Evolutionary conservation across 768 basidiomycete species (phyloP).

Genomic region (Collybia nuda): DNA sequence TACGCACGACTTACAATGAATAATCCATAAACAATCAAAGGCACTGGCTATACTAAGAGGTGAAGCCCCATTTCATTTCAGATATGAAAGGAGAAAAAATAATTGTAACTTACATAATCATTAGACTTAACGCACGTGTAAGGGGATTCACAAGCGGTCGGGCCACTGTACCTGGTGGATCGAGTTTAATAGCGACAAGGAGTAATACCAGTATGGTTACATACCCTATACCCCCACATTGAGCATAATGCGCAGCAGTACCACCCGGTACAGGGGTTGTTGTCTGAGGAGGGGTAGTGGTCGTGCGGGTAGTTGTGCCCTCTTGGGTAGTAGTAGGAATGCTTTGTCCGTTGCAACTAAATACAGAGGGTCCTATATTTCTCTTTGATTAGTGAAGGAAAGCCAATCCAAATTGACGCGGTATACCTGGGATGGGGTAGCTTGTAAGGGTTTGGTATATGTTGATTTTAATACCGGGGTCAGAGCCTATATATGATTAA

Average conservation of each 20-base stretch:
- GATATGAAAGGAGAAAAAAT: not conserved
- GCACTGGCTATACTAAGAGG: constrained; percentile 22
- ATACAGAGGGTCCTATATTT: constrained; percentile 31
- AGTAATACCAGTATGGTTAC: constrained; percentile 9
- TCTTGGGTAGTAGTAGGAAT: constrained; percentile 11
- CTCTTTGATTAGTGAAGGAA: not conserved
- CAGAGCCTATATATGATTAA: constrained; percentile 29
- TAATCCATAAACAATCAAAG: constrained; percentile 2
- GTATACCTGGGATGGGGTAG: constrained; percentile 38
- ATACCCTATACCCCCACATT: constrained; percentile 36
- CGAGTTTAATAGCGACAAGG: not conserved
- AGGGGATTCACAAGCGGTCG: constrained; percentile 30
- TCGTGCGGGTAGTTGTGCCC: constrained; percentile 12
- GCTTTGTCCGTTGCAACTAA: constrained; percentile 31
- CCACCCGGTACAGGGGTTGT: constrained; percentile 17
- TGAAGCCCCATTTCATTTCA: not conserved
- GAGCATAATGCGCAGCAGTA: constrained; percentile 37
- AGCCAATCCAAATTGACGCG: not conserved
- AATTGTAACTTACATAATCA: constrained; percentile 26
- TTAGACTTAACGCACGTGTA: constrained; percentile 31
- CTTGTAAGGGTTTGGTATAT: constrained; percentile 34
- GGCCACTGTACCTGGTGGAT: constrained; percentile 26
- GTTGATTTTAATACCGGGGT: constrained; percentile 43
- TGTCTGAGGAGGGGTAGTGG: constrained; percentile 14
- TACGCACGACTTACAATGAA: no score